Conservation (phyloP, 805 yeast species). For the Saccharomycopsis sp. region DNA sequence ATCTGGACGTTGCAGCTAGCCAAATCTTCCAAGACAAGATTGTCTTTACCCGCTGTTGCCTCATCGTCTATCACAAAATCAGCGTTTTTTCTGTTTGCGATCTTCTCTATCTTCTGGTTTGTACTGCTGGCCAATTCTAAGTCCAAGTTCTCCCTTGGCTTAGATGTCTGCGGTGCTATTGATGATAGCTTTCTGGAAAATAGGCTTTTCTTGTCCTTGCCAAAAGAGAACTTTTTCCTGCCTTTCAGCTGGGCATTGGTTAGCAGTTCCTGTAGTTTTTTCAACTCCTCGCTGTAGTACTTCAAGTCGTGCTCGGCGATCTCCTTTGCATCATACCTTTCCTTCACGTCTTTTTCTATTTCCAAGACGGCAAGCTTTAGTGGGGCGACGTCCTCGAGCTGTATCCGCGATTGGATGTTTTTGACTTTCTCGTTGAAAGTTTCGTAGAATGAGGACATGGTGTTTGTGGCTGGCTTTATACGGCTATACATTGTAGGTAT, state of each 20-base stretch:
- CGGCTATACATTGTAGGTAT: too few species aligned
- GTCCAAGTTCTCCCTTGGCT: background rate
- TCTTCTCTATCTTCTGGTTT: background rate
- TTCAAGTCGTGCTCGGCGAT: background rate
- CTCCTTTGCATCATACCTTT: background rate
- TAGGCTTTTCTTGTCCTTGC: background rate
- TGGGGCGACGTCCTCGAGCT: background rate
- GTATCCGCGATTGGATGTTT: background rate
- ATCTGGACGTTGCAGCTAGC: background rate
- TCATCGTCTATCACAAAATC: background rate
- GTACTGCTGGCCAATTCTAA: background rate
- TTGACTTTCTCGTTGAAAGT: background rate
- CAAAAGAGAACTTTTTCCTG: background rate
- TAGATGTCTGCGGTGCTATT: background rate
- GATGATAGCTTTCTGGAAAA: background rate
- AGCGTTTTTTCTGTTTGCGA: background rate
- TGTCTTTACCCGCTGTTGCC: background rate
- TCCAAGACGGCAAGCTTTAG: background rate
- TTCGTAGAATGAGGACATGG: background rate
- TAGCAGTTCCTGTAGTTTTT: background rate
- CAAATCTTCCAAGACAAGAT: background rate
- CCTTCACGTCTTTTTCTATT: background rate
- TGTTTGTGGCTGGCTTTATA: too few species aligned
- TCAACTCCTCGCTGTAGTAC: background rate
- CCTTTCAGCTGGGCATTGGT: background rate